Conservation (phyloP, 768 basidiomycete genomes). For the Russula vinacea region DNA sequence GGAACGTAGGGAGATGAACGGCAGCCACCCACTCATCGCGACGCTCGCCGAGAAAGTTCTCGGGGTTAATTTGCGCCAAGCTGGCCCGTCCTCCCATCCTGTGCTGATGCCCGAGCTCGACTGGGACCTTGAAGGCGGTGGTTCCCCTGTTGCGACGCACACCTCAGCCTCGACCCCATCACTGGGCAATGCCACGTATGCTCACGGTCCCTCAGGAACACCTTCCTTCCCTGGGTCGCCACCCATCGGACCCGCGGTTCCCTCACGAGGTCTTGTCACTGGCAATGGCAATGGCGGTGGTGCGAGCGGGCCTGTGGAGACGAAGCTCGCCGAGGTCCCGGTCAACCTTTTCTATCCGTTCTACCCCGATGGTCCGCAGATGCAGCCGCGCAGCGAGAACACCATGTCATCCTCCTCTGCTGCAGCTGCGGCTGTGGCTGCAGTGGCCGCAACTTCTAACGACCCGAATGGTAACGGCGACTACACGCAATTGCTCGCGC, state of each 20-base stretch:
- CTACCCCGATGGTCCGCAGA: constrained; percentile 53
- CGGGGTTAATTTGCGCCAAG: constrained; percentile 63
- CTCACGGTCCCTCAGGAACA: constrained; percentile 29
- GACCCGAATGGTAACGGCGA: constrained; percentile 34
- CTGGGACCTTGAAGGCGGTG: constrained; percentile 43
- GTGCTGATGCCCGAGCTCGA: constrained; percentile 45
- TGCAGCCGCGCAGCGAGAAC: constrained; percentile 30
- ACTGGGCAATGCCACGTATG: constrained; percentile 38
- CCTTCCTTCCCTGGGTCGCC: constrained; percentile 35
- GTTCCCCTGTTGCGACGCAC: constrained; percentile 17
- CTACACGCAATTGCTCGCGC: constrained; percentile 55
- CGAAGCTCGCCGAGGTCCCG: constrained; percentile 61
- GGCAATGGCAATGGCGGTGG: neutral
- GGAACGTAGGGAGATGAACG: constrained; percentile 79
- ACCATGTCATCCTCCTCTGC: constrained; percentile 9
- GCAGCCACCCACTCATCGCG: constrained; percentile 79
- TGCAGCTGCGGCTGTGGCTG: constrained; percentile 7
- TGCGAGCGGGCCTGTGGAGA: constrained; percentile 22
- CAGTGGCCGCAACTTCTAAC: constrained; percentile 2
- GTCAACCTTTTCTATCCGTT: constrained; percentile 73
- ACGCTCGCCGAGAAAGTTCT: constrained; percentile 80
- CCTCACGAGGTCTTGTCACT: constrained; percentile 6
- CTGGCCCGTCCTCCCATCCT: constrained; percentile 42
- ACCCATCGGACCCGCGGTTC: constrained; percentile 22
- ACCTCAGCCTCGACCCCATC: constrained; percentile 29